Evolutionary conservation across 805 yeast genomes (phyloP), one percentile per base, ranked within the genome.

Genomic region (Starmera caribaea): DNA sequence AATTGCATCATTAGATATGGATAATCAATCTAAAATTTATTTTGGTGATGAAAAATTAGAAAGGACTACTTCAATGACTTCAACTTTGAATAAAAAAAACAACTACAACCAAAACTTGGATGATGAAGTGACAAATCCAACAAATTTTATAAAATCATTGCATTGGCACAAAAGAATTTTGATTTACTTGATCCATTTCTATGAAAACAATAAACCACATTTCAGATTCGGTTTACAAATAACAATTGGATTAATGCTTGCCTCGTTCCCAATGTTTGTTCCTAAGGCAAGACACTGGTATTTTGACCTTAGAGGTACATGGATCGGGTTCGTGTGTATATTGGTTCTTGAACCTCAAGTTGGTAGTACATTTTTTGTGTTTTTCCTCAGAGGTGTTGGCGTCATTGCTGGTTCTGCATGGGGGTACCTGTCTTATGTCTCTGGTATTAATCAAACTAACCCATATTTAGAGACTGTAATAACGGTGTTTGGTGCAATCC

Each of bases 291-390:
- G 76, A 35, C 51, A 55, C n/a, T 73, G 77, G 77, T 72, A 70
- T 44, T 54, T 53, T n/a, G 60, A 63, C 14, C 61, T 65, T 28
- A 62, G 69, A 43, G 77, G 76, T 33, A 55, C 71, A 1, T 73
- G 78, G 78, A 64, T 70, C 7, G 77, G 76, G 24, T 73, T 73
- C 57, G 73, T 71, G 5, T 71, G 74, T 44, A 66, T 68, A 28
- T 49, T 73, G 35, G 70, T 69, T 17, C 41, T 71, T 24, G 78
- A 73, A 44, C 71, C 74, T 1, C 68, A 73, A 6, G 63, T 72
- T 13, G 78, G 78, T 12, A 69, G 66, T 14, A 69, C 77, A 1
- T 63, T 69, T 37, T 68, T 64, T 59, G 69, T 68, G 4, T 67
- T 68, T 44, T 62, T 71, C 36, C 45, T 69, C 2, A 62, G 78